Evolutionary conservation across 176 grass and related monocot species (phyloP), one percentile per base, ranked within the genome.

Genomic region (Cymbopogon citratus): DNA sequence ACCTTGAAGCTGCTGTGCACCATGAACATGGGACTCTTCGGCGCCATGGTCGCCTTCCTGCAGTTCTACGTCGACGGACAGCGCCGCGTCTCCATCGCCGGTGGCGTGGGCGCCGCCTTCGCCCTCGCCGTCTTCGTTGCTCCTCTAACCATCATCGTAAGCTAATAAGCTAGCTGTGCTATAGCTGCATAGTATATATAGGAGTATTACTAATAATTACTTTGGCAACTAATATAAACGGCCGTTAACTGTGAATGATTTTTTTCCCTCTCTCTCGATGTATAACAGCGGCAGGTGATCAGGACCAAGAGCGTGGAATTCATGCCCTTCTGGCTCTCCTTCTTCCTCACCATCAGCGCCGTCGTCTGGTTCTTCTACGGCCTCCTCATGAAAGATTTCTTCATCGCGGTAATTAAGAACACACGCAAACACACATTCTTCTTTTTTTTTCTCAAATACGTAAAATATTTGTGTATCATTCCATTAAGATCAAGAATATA

Each of bases 301-400:
- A 80, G 66, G 72, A 97, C 94, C 74, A 97, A 85, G 71, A 97
- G 94, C 83, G 94, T 94, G 73, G 90, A 97, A 82, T 97, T 82
- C 90, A 94, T 97, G 86, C 92, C 94, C 24, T 91, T 97, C 82
- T 76, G 68, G 44, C 76, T 97, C 35, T 97, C 94, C 51, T 87
- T 97, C 74, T 97, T 89, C 82, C 91, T 97, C 18, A 92, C 94
- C 27, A 41, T 97, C 69, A 94, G 90, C 89, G 94, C 94, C 73
- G 21, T 97, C 61, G 94, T 51, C 76, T 97, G 94, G 94, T 97
- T 97, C 81, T 35, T 77, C 44, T 97, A 94, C 45, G 94, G 94
- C n/a, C 77, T 97, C 33, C 87, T 97, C 36, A 44, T 52, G 39
- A 83, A 78, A 79, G 91, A 97, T 46, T 36, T 87, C 24, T 92